Evolutionary conservation across 768 basidiomycete species (phyloP).

Genomic region (Amanita subjunquillea): DNA sequence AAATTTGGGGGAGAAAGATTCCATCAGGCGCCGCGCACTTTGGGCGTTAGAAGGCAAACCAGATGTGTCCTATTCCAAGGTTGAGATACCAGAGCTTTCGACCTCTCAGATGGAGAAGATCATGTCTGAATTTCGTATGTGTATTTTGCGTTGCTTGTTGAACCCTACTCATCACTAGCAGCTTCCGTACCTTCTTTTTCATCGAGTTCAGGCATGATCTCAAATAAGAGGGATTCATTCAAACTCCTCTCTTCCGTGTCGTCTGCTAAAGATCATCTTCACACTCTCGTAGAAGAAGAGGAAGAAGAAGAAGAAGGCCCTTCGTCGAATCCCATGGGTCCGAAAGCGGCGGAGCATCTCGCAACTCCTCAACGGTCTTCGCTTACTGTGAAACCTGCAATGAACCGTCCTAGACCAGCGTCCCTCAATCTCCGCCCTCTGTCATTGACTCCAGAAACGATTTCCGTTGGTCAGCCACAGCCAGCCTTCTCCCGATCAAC

Average conservation of each 20-base stretch:
- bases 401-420: constrained; percentile 52
- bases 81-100: constrained; percentile 75
- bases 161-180: constrained; percentile 15
- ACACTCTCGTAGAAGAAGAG: constrained; percentile 77
- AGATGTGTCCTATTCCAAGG: constrained; percentile 57
- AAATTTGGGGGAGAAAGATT: constrained; percentile 64
- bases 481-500: constrained; percentile 47
- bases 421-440: constrained; percentile 61
- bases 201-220: constrained; percentile 25
- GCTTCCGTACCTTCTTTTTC: constrained; percentile 55
- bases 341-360: background rate
- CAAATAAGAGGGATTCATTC: constrained; percentile 74
- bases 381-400: constrained; percentile 19
- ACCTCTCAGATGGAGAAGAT: constrained; percentile 46
- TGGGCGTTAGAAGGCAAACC: constrained; percentile 83
- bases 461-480: constrained; percentile 25
- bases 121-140: constrained; percentile 63
- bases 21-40: constrained; percentile 72
- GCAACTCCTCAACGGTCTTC: background rate
- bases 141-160: constrained; percentile 21
- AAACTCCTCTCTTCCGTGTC: constrained; percentile 54
- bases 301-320: constrained; percentile 53
- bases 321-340: background rate
- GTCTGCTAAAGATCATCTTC: constrained; percentile 65
- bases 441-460: constrained; percentile 49